These are phyloP conservation scores for Trichoderma arundinaceum DNA, from an alignment of 2,329 filamentous ascomycete species.

Conservation along the genomic window DNA sequence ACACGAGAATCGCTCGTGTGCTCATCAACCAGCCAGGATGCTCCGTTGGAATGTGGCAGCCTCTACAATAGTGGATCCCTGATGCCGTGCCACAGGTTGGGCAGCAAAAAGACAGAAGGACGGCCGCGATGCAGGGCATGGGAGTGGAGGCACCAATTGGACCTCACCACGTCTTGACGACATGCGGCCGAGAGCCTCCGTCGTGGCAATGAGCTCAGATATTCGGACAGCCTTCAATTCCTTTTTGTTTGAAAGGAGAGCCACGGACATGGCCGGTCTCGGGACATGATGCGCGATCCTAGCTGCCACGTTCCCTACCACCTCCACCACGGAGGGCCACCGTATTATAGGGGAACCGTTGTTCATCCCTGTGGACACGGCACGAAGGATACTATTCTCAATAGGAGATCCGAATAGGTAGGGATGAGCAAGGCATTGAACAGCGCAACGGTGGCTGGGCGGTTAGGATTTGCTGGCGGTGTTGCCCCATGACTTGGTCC, in stretches of 20 bases:
- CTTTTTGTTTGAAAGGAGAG: slow-evolving; percentile 7
- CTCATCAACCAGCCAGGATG: slow-evolving; percentile 23
- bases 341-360: slow-evolving; percentile 9
- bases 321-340: slow-evolving; percentile 22
- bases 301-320: slow-evolving; percentile 27
- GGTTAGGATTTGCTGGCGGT: slow-evolving; percentile 12
- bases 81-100: slow-evolving; percentile 34
- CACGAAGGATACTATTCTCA: neutral
- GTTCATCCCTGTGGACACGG: slow-evolving; percentile 11
- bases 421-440: neutral
- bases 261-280: slow-evolving; percentile 17
- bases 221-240: neutral
- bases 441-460: slow-evolving; percentile 28
- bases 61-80: slow-evolving; percentile 24
- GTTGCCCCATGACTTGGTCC: slow-evolving; percentile 8
- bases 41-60: slow-evolving; percentile 8
- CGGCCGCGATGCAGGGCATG: slow-evolving; percentile 28
- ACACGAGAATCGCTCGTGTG: slow-evolving; percentile 4
- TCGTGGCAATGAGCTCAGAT: slow-evolving; percentile 22
- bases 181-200: slow-evolving; percentile 5
- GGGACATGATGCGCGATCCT: slow-evolving; percentile 16
- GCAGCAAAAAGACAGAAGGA: slow-evolving; percentile 36
- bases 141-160: slow-evolving; percentile 35
- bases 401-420: slow-evolving; percentile 16
- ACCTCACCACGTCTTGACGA: slow-evolving; percentile 36